These are phyloP conservation scores for Monilinia polystroma DNA, from an alignment of 2,329 filamentous ascomycete genomes.

Conservation along the genomic window DNA sequence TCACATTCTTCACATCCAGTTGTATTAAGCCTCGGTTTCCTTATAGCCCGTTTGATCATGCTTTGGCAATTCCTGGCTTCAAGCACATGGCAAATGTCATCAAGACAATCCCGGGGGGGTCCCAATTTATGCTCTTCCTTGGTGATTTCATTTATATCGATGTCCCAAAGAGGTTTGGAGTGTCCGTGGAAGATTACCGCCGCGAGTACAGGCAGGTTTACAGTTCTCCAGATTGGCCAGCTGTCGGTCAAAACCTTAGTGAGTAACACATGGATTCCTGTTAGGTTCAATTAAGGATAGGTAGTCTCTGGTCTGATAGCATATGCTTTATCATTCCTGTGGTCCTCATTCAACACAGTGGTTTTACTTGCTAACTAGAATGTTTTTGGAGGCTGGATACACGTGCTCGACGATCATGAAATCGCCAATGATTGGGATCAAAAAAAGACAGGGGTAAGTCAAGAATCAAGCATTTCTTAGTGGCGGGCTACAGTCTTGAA, in stretches of 20 bases:
- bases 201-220: conserved; percentile 96
- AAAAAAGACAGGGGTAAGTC: conserved; percentile 70
- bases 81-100: conserved; percentile 72
- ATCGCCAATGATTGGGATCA: conserved; percentile 91
- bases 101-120: conserved; percentile 58
- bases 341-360: neutral
- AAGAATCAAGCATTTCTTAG: conserved; percentile 47
- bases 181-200: conserved; percentile 71
- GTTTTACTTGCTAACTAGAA: conserved; percentile 2
- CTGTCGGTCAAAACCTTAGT: conserved; percentile 74
- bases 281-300: neutral
- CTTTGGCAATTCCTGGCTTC: conserved; percentile 79
- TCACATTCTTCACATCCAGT: conserved; percentile 89
- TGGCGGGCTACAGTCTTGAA: conserved; percentile 24
- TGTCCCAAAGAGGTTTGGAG: conserved; percentile 77
- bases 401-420: conserved; percentile 95
- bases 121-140: conserved; percentile 78
- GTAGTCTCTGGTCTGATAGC: neutral
- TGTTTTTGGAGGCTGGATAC: conserved; percentile 64
- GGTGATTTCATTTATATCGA: conserved; percentile 91
- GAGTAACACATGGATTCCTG: neutral
- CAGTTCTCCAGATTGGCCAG: conserved; percentile 85
- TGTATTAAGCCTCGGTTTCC: conserved; percentile 92
- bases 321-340: neutral
- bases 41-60: conserved; percentile 80